Evolutionary conservation across 2,329 filamentous ascomycete genomes (phyloP), one percentile per base, ranked within the genome.

Genomic region (Pleomassaria siparia): DNA sequence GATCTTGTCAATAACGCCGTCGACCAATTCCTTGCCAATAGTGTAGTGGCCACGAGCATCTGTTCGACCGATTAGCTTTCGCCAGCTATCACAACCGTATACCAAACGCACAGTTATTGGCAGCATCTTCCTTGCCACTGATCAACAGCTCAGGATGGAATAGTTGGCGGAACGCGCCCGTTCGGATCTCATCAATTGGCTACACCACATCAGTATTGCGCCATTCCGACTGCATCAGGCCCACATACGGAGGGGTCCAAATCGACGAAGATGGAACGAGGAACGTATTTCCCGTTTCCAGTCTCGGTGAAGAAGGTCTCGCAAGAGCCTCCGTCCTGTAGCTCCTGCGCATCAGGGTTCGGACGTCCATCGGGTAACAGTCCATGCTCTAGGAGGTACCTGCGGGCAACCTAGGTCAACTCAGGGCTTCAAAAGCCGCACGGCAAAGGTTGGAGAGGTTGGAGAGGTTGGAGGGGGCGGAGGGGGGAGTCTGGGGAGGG

Each of bases 221-320:
- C 20, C 6, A 28, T 13, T 13, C 13, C 10, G n/a, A 40, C n/a
- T 50, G 25, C 18, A n/a, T 20, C 16, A 20, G 22, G 33, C 35
- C 28, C 35, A 61, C 76, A 47, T 73, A 82, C 79, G 55, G 85
- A 87, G 45, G 85, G 84, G 74, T 88, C 85, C 58, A 88, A 77
- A 67, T 88, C 85, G 74, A 87, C 81, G 63, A 88, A 88, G 75
- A 88, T 79, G 64, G 85, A 84, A 53, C 85, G 83, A 60, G 85
- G 85, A 35, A 88, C 85, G 69, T 88, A 82, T 80, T 88, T 88
- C 69, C 85, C 85, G 62, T 72, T 78, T 75, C 79, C 85, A 50
- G 85, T 86, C 78, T 88, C 84, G 59, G 81, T 87, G 75, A 88
- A 88, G 77, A 88, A 88, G 58, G 85, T 87, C 75, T 87, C 84